Evolutionary conservation across 805 yeast species (phyloP).

Genomic region (Kodamaea neixiangensis): DNA sequence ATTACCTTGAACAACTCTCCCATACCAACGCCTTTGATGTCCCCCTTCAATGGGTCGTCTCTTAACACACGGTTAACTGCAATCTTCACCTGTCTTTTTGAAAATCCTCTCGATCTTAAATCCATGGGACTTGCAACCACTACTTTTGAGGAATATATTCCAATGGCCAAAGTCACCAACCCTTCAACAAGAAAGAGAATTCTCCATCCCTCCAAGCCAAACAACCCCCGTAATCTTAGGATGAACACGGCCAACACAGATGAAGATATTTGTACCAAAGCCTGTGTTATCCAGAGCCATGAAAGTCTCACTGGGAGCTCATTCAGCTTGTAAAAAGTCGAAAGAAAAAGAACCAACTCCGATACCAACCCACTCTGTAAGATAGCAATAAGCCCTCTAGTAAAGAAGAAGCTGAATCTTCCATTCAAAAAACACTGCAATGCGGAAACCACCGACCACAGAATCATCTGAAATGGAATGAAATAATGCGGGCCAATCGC

Average conservation of each 20-base stretch:
- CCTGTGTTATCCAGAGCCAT: constrained; percentile 59
- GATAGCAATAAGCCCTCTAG: constrained; percentile 24
- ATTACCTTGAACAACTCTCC: constrained; percentile 20
- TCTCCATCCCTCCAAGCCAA: constrained; percentile 23
- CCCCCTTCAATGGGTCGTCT: constrained; percentile 34
- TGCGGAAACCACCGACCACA: constrained; percentile 27
- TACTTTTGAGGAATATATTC: constrained; percentile 36
- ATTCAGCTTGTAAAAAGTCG: constrained; percentile 61
- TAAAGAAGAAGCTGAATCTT: constrained; percentile 19
- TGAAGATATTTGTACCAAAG: constrained; percentile 47
- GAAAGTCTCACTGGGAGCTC: constrained; percentile 63
- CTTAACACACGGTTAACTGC: constrained; percentile 30
- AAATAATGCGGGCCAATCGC: constrained; percentile 27
- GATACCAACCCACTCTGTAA: constrained; percentile 47
- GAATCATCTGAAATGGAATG: constrained; percentile 25
- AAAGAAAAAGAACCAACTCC: constrained; percentile 61
- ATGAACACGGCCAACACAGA: constrained; percentile 55
- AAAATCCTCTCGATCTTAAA: constrained; percentile 26
- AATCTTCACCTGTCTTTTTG: constrained; percentile 27
- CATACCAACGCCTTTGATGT: constrained; percentile 27
- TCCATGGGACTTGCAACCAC: constrained; percentile 34
- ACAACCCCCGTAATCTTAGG: constrained; percentile 38
- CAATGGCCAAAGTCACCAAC: constrained; percentile 20
- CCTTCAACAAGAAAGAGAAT: constrained; percentile 30
- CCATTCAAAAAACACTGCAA: constrained; percentile 21